A percentile compares a stretch with the other conserved stretches of the same genome.
These are phyloP conservation scores for Fraxinus sp. DNA, from an alignment of 305 asterid genomes.

Conservation along the genomic window DNA sequence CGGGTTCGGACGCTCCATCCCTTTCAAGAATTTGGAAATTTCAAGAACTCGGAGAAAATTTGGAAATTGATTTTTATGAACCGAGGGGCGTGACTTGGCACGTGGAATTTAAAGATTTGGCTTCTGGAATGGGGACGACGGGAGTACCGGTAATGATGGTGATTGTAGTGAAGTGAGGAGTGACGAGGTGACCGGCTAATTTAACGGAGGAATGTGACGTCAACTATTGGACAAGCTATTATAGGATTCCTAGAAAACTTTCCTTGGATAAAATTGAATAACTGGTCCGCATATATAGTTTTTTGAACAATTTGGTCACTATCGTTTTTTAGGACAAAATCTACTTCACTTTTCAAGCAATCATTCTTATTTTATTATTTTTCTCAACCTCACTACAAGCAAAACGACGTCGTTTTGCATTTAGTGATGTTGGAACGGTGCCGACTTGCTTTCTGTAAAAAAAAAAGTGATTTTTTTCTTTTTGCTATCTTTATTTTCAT, in stretches of 20 bases:
- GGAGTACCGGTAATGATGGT: conserved; percentile 40
- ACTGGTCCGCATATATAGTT: not conserved
- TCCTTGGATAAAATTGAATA: not conserved
- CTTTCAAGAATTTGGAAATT: conserved; percentile 11
- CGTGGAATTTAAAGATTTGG: not conserved
- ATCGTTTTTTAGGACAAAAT: not conserved
- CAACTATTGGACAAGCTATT: not conserved
- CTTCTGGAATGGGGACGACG: not conserved
- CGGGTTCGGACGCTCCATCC: conserved; percentile 50
- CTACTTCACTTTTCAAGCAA: not conserved
- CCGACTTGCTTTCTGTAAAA: too few relatives aligned
- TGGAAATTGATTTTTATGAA: not conserved
- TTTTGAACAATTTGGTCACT: not conserved
- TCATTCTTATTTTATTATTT: too few relatives aligned
- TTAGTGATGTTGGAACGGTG: not conserved
- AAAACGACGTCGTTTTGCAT: not conserved
- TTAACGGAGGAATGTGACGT: conserved; percentile 33
- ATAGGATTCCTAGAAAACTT: not conserved
- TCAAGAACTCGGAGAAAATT: not conserved
- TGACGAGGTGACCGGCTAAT: conserved; percentile 39
- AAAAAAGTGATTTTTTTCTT: too few relatives aligned
- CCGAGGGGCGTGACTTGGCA: conserved; percentile 27
- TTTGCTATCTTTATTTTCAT: not conserved
- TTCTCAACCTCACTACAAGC: not conserved
- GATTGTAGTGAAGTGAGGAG: conserved; percentile 6